Evolutionary conservation across 805 yeast genomes (phyloP).

Genomic region (Maudiozyma serrabonitensis): DNA sequence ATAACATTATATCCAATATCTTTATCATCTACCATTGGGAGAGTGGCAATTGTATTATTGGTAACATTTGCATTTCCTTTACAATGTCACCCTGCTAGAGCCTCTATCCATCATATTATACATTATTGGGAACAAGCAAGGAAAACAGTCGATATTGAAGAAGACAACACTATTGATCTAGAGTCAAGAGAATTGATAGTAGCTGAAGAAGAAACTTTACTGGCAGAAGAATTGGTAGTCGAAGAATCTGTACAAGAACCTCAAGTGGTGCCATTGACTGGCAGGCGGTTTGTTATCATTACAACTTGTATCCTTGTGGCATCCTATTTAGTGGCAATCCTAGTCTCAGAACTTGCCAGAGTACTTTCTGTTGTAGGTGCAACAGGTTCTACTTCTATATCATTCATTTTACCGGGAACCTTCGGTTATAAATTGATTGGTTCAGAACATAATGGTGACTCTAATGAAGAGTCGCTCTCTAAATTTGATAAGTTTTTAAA

Average conservation of each 20-base stretch:
- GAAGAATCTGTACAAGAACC: conserved; percentile 10
- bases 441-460: conserved; percentile 8
- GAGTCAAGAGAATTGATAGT: background rate
- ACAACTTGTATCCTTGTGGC: conserved; percentile 38
- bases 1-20: conserved; percentile 66
- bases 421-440: conserved; percentile 44
- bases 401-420: conserved; percentile 69
- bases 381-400: conserved; percentile 72
- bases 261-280: conserved; percentile 16
- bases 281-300: conserved; percentile 37
- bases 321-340: conserved; percentile 48
- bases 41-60: conserved; percentile 68
- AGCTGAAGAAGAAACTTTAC: conserved; percentile 1
- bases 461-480: conserved; percentile 11
- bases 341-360: conserved; percentile 54
- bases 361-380: conserved; percentile 71
- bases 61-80: conserved; percentile 81
- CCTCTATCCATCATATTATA: conserved; percentile 65
- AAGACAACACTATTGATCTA: background rate
- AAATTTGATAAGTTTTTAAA: conserved; percentile 28
- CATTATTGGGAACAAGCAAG: conserved; percentile 32
- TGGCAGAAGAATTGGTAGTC: conserved; percentile 14
- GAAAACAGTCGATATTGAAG: background rate
- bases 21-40: conserved; percentile 62
- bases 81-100: conserved; percentile 85